phyloP scores from a whole-genome alignment of 345 rosid species.

The Angophora floribunda region DNA sequence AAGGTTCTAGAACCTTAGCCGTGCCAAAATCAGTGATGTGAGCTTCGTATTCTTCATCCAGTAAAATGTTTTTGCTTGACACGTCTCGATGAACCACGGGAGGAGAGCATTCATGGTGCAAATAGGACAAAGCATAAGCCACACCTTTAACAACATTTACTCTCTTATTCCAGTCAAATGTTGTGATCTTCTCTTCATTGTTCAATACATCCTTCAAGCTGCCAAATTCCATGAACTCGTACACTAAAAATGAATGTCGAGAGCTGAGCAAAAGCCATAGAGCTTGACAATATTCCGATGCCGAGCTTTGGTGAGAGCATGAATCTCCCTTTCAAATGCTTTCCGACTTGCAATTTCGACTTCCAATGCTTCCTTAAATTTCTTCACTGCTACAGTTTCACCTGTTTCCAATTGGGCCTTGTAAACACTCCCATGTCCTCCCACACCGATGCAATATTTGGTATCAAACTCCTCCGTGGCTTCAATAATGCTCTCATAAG shows the following conservation, averaged over 20 bases:
- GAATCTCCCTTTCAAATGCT: conserved; percentile 17
- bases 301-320: conserved; percentile 5
- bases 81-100: neutral
- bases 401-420: conserved; percentile 4
- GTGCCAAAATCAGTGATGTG: conserved; percentile 1
- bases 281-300: conserved; percentile 22
- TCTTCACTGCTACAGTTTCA: conserved; percentile 12
- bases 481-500: conserved; percentile 6
- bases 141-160: neutral
- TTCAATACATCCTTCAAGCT: neutral
- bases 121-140: neutral
- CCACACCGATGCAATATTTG: conserved; percentile 10
- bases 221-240: conserved; percentile 12
- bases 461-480: conserved; percentile 4
- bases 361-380: neutral
- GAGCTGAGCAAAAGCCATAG: conserved; percentile 11
- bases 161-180: conserved; percentile 9
- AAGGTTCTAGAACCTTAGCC: neutral
- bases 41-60: neutral
- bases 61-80: neutral
- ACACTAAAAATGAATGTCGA: conserved; percentile 9
- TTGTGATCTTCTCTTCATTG: neutral
- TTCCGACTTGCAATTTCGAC: neutral
- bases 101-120: neutral
- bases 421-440: conserved; percentile 13